Evolutionary conservation across 768 basidiomycete species (phyloP).

Genomic region (Chlorophyllum brunneum): DNA sequence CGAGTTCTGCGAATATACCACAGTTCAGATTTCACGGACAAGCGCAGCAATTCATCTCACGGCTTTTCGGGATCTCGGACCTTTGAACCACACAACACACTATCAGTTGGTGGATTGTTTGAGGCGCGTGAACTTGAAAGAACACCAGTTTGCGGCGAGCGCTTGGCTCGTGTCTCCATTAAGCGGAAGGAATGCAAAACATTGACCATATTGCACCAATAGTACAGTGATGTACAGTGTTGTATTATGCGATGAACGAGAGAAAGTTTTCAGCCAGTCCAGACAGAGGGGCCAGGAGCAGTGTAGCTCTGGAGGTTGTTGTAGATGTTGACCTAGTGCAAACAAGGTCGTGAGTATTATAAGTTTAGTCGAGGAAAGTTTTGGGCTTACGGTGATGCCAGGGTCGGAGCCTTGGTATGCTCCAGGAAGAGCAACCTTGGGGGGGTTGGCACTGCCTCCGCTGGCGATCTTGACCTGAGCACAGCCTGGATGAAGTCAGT

Average conservation of each 20-base stretch:
- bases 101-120: no score
- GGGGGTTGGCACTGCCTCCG: slow-evolving; percentile 40
- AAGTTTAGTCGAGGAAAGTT: slow-evolving; percentile 3
- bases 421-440: slow-evolving; percentile 46
- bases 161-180: no score
- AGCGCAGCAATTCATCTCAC: no score
- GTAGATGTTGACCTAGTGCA: slow-evolving; percentile 42
- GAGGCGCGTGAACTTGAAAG: no score
- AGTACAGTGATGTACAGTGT: background rate
- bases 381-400: slow-evolving; percentile 34
- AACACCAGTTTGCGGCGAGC: no score
- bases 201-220: no score
- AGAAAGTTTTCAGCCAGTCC: slow-evolving; percentile 31
- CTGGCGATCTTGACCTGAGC: slow-evolving; percentile 44
- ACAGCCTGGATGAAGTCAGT: slow-evolving; percentile 28
- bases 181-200: no score
- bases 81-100: no score
- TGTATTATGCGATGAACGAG: background rate
- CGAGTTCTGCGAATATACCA: no score
- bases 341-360: slow-evolving; percentile 19
- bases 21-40: no score
- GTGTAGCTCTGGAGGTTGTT: slow-evolving; percentile 54
- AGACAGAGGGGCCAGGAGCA: slow-evolving; percentile 33
- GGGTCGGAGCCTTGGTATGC: slow-evolving; percentile 43
- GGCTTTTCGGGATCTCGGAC: no score